Evolutionary conservation across 108 stramenopile species (phyloP).

Genomic region (Schizochytrium sp.): DNA sequence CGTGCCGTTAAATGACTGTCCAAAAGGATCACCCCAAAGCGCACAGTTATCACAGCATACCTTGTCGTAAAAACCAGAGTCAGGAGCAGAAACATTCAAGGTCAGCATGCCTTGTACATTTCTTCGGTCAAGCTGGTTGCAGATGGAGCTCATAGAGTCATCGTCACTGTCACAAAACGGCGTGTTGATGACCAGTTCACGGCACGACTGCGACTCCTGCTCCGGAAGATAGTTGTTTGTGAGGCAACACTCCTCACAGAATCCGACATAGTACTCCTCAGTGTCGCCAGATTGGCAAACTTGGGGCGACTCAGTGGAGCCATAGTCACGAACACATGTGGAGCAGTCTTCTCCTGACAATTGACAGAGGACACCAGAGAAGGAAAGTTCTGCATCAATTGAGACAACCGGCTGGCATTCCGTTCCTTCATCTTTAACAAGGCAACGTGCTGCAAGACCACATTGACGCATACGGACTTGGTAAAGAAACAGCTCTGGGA

Average conservation of each 20-base stretch:
- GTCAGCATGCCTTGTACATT: not conserved
- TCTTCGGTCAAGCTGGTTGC: not conserved
- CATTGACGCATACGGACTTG: not conserved
- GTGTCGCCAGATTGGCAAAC: not conserved
- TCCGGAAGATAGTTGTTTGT: conserved; percentile 19
- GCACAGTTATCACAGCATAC: conserved; percentile 18
- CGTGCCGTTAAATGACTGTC: conserved; percentile 35
- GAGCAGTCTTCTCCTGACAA: not conserved
- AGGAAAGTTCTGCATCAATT: not conserved
- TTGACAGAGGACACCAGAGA: not conserved
- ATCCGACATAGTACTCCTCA: not conserved
- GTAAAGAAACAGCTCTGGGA: conserved; percentile 22
- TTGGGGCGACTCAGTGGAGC: not conserved
- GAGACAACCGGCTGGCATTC: not conserved
- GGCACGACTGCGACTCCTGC: conserved; percentile 37
- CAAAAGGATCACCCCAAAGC: conserved; percentile 36
- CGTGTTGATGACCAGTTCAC: conserved; percentile 23
- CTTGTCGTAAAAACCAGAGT: not conserved
- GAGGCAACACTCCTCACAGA: not conserved
- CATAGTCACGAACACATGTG: not conserved
- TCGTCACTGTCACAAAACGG: not conserved
- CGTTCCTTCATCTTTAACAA: conserved; percentile 3
- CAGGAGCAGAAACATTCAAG: not conserved
- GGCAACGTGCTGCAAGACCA: not conserved
- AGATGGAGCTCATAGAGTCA: not conserved